These are phyloP conservation scores for Podospora fimiseda DNA, from an alignment of 495 filamentous ascomycete genomes.

Conservation along the genomic window DNA sequence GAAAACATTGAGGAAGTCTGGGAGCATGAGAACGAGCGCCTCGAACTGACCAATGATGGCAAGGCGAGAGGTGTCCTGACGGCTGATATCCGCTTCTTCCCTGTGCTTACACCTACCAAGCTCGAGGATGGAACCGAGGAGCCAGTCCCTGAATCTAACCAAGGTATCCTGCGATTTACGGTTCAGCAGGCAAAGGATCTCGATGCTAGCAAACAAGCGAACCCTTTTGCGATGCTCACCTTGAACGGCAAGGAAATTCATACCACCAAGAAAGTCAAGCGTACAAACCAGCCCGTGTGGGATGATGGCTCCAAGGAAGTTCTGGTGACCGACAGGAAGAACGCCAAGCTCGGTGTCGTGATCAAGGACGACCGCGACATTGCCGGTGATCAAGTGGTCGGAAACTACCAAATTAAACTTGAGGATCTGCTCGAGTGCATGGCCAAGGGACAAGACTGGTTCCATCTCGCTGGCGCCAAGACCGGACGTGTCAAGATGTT, in stretches of 20 bases:
- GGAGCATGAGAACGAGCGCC: conserved; percentile 74
- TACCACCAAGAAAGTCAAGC: conserved; percentile 79
- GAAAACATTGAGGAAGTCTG: conserved; percentile 69
- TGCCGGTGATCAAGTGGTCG: conserved; percentile 72
- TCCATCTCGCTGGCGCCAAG: conserved; percentile 74
- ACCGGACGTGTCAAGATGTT: conserved; percentile 81
- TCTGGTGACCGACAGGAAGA: conserved; percentile 86
- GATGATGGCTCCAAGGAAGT: conserved; percentile 85
- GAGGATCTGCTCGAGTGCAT: conserved; percentile 88
- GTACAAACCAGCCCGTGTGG: conserved; percentile 94
- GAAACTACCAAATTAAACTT: conserved; percentile 88
- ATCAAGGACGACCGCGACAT: conserved; percentile 94
- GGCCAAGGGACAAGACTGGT: conserved; percentile 94
- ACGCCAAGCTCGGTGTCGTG: conserved; percentile 77
- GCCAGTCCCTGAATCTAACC: conserved; percentile 80
- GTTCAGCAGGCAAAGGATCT: conserved; percentile 95
- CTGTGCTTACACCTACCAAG: conserved; percentile 67
- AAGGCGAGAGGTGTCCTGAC: conserved; percentile 73
- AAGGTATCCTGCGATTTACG: conserved; percentile 86
- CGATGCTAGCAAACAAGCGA: conserved; percentile 82
- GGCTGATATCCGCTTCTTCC: conserved; percentile 90
- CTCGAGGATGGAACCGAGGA: conserved; percentile 69
- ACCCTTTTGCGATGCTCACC: conserved; percentile 79
- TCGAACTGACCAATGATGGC: conserved; percentile 80
- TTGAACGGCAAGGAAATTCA: conserved; percentile 88